Evolutionary conservation across 495 filamentous ascomycete species (phyloP), one percentile per base, ranked within the genome.

Genomic region (Aspergillus taichungensis): DNA sequence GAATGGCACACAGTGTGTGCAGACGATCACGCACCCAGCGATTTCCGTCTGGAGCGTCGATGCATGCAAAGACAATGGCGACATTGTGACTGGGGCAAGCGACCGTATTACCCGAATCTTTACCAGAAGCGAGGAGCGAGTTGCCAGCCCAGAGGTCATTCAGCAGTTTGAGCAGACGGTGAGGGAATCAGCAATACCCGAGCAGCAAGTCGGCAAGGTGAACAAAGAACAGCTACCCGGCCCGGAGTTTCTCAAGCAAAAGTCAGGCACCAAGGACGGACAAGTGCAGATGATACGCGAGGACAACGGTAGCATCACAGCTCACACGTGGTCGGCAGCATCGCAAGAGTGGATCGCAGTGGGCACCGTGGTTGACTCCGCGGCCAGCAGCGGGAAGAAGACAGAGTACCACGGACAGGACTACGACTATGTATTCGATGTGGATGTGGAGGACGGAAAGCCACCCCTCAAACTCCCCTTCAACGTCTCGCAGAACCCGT

Each of bases 391-490:
- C 47, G 84, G 85, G 3, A 74, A 74, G 37, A 87, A 85, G 60
- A 80, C 74, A 9, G 68, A 83, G 34, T 85, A 90, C 57, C 62
- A 82, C 2, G 94, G 94, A 14, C 80, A 90, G 60, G 87, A 95
- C 44, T 99, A 94, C 59, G 94, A 99, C 54, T 96, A 87, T 60
- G 94, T 99, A 39, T 99, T 97, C 52, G 91, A 97, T 57, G 92
- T 99, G 24, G 94, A 96, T 55, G 91, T 97, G 46, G 85, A 95
- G 57, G 94, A 97, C 49, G 94, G 92, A 32, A 88, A 91, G 51
- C 94, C 94, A 28, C 80, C 92, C 3, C 74, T 97, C 30, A 97
- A 97, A 57, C 73, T 99, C 29, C 91, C 94, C 1, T 97, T 87
- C 60, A 96, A 99, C 59, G 72, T 85, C 33, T 85, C 84, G 5